Percentiles rank a stretch among this genome's conserved stretches.
Evolutionary conservation across 805 yeast species (phyloP).

Genomic region (Torulaspora indica): DNA sequence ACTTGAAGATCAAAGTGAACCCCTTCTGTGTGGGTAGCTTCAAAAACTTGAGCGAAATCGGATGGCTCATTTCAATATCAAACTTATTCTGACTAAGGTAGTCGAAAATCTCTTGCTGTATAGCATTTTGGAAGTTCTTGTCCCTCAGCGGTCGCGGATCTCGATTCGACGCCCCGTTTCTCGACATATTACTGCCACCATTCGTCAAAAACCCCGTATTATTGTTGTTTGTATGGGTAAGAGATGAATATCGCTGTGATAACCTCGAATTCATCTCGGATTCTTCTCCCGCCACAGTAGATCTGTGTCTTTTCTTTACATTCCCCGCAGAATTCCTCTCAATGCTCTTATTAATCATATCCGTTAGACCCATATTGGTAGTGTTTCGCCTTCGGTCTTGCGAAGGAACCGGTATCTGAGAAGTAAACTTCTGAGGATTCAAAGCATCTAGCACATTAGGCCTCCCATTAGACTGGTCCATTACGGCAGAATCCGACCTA

Average conservation of each 20-base stretch:
- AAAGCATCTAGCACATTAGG: conserved; percentile 19
- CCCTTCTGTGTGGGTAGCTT: conserved; percentile 83
- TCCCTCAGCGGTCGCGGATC: conserved; percentile 83
- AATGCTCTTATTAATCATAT: conserved; percentile 29
- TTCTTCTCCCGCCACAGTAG: conserved; percentile 20
- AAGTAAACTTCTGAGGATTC: conserved; percentile 25
- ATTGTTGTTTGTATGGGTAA: conserved; percentile 8
- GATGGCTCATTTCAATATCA: conserved; percentile 69
- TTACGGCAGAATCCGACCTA: neutral
- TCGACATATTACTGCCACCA: conserved; percentile 6
- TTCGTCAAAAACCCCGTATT: neutral
- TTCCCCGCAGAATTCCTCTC: conserved; percentile 14
- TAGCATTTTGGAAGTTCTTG: conserved; percentile 55
- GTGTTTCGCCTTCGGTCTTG: conserved; percentile 24
- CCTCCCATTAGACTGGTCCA: conserved; percentile 1
- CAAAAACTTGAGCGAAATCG: conserved; percentile 59
- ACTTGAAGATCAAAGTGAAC: conserved; percentile 71
- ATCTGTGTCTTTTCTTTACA: conserved; percentile 18
- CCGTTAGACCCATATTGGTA: conserved; percentile 21
- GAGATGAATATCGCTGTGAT: conserved; percentile 21
- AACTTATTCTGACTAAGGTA: conserved; percentile 61
- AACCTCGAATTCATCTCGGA: conserved; percentile 14
- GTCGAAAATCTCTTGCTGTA: conserved; percentile 64
- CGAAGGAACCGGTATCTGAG: conserved; percentile 25
- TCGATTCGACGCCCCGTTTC: conserved; percentile 17